phyloP scores from a whole-genome alignment of 768 basidiomycete genomes.

The Kondoa subrosea region DNA sequence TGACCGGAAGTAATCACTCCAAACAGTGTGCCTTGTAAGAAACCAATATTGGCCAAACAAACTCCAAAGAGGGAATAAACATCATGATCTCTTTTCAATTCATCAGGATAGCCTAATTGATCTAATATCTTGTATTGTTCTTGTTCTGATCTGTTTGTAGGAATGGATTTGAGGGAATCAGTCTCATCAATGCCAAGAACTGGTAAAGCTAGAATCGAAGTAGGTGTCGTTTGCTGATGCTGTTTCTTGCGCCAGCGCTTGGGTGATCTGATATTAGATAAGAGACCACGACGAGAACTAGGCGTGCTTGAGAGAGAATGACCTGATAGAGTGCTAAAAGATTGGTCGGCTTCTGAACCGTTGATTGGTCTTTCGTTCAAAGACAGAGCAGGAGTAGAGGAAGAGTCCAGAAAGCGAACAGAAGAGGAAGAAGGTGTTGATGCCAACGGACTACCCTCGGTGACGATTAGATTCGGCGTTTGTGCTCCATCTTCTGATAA shows the following conservation, averaged over 20 bases:
- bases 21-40: slow-evolving; percentile 20
- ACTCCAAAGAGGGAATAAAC: not conserved
- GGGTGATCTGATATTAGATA: not conserved
- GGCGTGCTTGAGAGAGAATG: not conserved
- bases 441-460: not conserved
- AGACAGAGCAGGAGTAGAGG: not conserved
- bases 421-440: not conserved
- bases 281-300: not conserved
- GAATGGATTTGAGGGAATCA: not conserved
- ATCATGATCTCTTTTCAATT: not conserved
- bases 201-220: too few relatives aligned
- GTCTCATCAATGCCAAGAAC: too few relatives aligned
- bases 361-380: not conserved
- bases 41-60: slow-evolving; percentile 7
- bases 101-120: slow-evolving; percentile 4
- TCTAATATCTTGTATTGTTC: not conserved
- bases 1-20: slow-evolving; percentile 24
- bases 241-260: not conserved
- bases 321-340: not conserved
- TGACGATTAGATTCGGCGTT: not conserved
- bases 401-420: not conserved
- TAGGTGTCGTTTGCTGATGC: not conserved
- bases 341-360: not conserved
- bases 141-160: not conserved
- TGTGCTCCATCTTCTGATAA: too few relatives aligned